A percentile compares a stretch with the other conserved stretches of the same genome.
Conservation (phyloP, 257 asterid species). For the Salvia rosmarinus region DNA sequence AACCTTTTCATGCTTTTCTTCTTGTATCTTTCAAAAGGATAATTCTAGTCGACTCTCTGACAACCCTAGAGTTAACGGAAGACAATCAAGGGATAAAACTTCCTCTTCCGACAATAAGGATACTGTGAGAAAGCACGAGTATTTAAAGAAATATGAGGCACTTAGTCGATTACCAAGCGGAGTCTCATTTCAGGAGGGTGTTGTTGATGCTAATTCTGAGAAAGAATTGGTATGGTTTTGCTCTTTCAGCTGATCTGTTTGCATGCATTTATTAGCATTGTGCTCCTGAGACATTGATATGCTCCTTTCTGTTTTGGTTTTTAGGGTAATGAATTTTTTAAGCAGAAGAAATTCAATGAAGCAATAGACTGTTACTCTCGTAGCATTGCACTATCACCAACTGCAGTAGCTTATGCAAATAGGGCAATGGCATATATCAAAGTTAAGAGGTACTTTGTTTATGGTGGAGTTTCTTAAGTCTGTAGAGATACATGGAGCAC, state of each 20-base stretch:
- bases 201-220: constrained; percentile 86
- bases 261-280: constrained; percentile 13
- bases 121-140: constrained; percentile 48
- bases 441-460: constrained; percentile 63
- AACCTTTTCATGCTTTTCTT: constrained; percentile 5
- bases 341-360: constrained; percentile 83
- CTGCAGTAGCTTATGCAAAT: constrained; percentile 93
- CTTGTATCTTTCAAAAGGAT: constrained; percentile 38
- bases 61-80: constrained; percentile 45
- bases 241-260: background rate
- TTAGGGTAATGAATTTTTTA: constrained; percentile 89
- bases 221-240: constrained; percentile 74
- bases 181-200: constrained; percentile 51
- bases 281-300: constrained; percentile 27
- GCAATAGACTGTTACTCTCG: constrained; percentile 96
- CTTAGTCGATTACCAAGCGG: constrained; percentile 61
- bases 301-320: constrained; percentile 19
- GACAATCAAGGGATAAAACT: constrained; percentile 33
- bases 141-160: constrained; percentile 60
- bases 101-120: constrained; percentile 35
- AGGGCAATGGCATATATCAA: constrained; percentile 96
- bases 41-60: constrained; percentile 38
- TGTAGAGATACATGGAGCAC: constrained; percentile 9
- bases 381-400: constrained; percentile 92
- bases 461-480: background rate